phyloP scores from a whole-genome alignment of 2,329 filamentous ascomycete genomes.

The Microthyrium microscopicum region DNA sequence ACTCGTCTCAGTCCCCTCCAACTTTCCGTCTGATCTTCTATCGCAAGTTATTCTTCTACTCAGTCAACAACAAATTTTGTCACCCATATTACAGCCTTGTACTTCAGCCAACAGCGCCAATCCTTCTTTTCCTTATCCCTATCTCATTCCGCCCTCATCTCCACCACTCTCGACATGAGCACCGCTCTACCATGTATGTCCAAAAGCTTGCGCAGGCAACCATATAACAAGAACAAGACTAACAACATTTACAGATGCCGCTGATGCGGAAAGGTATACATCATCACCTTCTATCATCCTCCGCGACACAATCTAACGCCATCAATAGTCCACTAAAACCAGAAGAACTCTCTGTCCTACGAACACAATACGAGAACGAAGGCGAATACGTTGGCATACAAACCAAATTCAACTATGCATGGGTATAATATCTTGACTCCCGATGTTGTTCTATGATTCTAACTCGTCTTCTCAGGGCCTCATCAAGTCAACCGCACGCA shows the following conservation, averaged over 20 bases:
- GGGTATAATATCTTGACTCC: conserved; percentile 42
- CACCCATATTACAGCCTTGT: too few species aligned
- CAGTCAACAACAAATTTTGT: too few species aligned
- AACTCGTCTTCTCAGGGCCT: conserved; percentile 46
- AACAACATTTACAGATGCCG: conserved; percentile 51
- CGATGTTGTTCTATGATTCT: conserved; percentile 1
- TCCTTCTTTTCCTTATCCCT: too few species aligned
- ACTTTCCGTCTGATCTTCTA: too few species aligned
- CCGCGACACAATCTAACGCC: conserved; percentile 2
- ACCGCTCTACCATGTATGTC: conserved; percentile 10
- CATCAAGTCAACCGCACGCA: conserved; percentile 74
- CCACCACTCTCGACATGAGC: conserved; percentile 4
- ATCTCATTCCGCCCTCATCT: too few species aligned
- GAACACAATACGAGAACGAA: conserved; percentile 92
- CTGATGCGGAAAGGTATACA: conserved; percentile 78
- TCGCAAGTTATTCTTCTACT: too few species aligned
- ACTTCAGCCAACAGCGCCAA: too few species aligned
- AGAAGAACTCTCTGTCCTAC: conserved; percentile 81
- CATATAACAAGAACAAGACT: conserved; percentile 13
- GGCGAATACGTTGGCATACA: conserved; percentile 93
- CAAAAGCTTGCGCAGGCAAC: background rate
- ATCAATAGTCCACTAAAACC: conserved; percentile 62
- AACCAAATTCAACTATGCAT: conserved; percentile 99
- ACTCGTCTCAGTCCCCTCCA: too few species aligned
- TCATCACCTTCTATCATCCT: conserved; percentile 2